Evolutionary conservation across 371 early-diverging fungal genomes (phyloP).

Genomic region (Mucor circinelloides): DNA sequence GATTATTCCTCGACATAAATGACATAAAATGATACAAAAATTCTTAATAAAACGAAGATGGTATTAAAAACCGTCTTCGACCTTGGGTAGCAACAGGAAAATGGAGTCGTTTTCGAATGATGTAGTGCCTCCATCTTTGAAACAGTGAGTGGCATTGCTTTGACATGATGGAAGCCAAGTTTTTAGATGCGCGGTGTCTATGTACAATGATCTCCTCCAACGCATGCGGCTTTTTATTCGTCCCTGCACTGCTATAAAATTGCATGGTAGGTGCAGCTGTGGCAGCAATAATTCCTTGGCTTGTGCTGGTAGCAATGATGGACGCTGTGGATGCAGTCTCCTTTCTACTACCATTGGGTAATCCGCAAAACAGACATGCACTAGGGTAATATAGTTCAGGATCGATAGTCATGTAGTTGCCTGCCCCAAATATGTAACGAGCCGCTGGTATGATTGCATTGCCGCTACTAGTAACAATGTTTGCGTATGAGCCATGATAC

Average conservation of each 20-base stretch:
- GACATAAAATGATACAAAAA: background rate
- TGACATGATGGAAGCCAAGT: constrained; percentile 1
- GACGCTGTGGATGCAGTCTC: background rate
- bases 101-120: background rate
- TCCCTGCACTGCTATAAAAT: background rate
- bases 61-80: background rate
- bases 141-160: background rate
- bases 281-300: background rate
- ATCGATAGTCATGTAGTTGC: background rate
- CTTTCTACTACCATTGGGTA: background rate
- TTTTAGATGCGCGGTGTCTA: background rate
- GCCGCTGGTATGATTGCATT: background rate
- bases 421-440: background rate
- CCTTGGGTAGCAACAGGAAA: background rate
- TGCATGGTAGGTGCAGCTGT: constrained; percentile 2
- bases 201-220: background rate
- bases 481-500: background rate
- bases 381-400: background rate
- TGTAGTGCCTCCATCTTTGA: background rate
- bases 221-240: background rate
- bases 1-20: background rate
- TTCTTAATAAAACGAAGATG: constrained; percentile 1
- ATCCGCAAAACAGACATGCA: background rate
- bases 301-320: background rate
- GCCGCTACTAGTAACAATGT: background rate